Base-by-base conservation (phyloP, 1,139 yeast species). In the Suhomyces chickasaworum region DNA sequence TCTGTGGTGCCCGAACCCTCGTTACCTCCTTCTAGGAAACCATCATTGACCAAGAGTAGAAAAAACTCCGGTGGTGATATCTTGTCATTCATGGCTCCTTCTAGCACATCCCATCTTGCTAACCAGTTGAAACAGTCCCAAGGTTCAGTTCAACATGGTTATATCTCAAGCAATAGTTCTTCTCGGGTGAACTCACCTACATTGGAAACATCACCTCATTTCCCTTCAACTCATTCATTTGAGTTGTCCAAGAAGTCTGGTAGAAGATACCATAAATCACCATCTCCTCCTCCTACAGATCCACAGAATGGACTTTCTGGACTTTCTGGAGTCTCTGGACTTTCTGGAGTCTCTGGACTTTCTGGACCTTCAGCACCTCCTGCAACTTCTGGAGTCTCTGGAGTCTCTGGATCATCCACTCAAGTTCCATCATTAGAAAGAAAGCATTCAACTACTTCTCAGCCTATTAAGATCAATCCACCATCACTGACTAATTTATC, bases 121-220 rank as follows among this genome's bases (percentile, higher is more conserved):
- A 21, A 29, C 22, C 51, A 42, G 37, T 33, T 41, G 39, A 46
- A 46, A 34, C 49, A 42, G 33, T 35, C 27, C 32, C 41, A 8
- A 12, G 16, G 32, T 13, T 16, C 20, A 8, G 39, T 40, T 10
- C 46, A 42, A 9, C 47, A 44, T 18, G 48, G 45, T 18, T 48
- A 42, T 37, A 42, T 46, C 8, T 42, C 49, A 17, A 48, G 51
- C 37, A 45, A 39, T 20, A 44, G 44, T 6, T 47, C 51, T 7
- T 47, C 57, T 13, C 37, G 56, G 30, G 54, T 55, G 20, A 50
- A 47, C 21, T 53, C 57, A 2, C 58, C 58, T 4, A 39, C 34
- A 5, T 23, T 37, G 18, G 53, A 52, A n/a, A 31, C 45, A 5
- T 33, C 48, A 5, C 49, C 53, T 6, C 39, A 37, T 10, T 39